A percentile compares a stretch with the other conserved stretches of the same genome.
Evolutionary conservation across 495 filamentous ascomycete genomes (phyloP).

Genomic region (Trichoderma orchidacearum): DNA sequence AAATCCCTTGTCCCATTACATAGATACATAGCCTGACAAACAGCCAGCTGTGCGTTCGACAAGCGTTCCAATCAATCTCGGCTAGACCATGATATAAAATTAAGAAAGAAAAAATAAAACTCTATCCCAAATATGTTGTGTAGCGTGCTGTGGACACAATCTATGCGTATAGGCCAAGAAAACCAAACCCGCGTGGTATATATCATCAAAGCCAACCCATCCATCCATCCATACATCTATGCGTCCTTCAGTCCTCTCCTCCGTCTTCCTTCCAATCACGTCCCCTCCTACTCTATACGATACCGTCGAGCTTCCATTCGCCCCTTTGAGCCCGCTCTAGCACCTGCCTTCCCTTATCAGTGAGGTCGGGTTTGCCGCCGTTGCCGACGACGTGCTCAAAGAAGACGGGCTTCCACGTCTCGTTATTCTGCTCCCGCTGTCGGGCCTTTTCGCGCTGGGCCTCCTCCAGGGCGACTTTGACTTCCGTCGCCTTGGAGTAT

Average conservation of each 20-base stretch:
- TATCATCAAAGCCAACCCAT: background rate
- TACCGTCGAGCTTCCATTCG: conserved; percentile 36
- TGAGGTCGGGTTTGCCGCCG: conserved; percentile 65
- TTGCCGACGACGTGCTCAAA: conserved; percentile 66
- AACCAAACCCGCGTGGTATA: background rate
- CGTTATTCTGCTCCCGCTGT: conserved; percentile 51
- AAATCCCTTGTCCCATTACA: too few relatives aligned
- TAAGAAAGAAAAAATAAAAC: background rate
- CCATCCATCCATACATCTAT: background rate
- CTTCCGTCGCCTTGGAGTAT: conserved; percentile 65
- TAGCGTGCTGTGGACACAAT: background rate
- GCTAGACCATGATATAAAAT: background rate
- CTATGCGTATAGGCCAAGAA: conserved; percentile 1
- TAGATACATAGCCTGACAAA: too few relatives aligned
- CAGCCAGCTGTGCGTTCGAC: too few relatives aligned
- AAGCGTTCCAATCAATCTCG: too few relatives aligned
- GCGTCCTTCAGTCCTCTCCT: background rate
- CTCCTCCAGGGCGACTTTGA: conserved; percentile 89
- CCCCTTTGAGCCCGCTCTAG: conserved; percentile 53
- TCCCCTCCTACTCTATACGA: conserved; percentile 9
- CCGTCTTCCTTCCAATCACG: background rate
- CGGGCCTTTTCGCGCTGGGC: conserved; percentile 71
- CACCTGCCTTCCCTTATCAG: conserved; percentile 57
- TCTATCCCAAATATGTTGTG: background rate
- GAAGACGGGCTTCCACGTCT: conserved; percentile 77